A percentile compares a stretch with the other conserved stretches of the same genome.
phyloP scores from a whole-genome alignment of 768 basidiomycete genomes.

The Gloeophyllum trabeum region DNA sequence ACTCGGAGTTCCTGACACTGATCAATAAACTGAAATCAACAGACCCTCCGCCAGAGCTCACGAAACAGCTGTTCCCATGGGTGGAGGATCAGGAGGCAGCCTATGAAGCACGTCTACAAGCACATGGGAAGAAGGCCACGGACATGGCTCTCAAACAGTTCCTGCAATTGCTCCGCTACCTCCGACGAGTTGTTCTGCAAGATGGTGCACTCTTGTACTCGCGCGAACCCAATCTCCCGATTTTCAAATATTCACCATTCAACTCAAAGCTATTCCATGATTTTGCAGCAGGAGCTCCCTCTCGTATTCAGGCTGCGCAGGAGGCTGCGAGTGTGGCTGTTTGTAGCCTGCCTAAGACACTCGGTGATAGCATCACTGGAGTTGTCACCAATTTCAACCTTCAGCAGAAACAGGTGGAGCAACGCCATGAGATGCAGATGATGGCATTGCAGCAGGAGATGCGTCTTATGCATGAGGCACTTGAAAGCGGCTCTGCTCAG shows the following conservation, averaged over 20 bases:
- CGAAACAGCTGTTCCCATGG: slow-evolving; percentile 15
- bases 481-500: too few species aligned
- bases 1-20: neutral
- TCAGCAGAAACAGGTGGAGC: too few species aligned
- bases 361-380: too few species aligned
- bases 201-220: slow-evolving; percentile 20
- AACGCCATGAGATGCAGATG: too few species aligned
- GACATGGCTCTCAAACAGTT: slow-evolving; percentile 19
- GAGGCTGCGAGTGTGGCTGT: too few species aligned
- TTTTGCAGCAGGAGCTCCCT: too few species aligned
- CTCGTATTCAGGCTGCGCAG: too few species aligned
- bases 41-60: slow-evolving; percentile 15
- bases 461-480: too few species aligned
- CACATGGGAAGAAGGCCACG: slow-evolving; percentile 5
- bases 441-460: too few species aligned
- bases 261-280: slow-evolving; percentile 10
- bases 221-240: slow-evolving; percentile 7
- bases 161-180: slow-evolving; percentile 12
- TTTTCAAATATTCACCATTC: slow-evolving; percentile 19
- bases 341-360: too few species aligned
- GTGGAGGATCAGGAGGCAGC: slow-evolving; percentile 12
- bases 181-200: slow-evolving; percentile 21
- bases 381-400: too few species aligned
- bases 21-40: neutral
- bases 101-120: neutral